A percentile compares a stretch with the other conserved stretches of the same genome.
Conservation (phyloP, 2,329 filamentous ascomycete species). For the Hymenotorrendiella dingleyae region DNA sequence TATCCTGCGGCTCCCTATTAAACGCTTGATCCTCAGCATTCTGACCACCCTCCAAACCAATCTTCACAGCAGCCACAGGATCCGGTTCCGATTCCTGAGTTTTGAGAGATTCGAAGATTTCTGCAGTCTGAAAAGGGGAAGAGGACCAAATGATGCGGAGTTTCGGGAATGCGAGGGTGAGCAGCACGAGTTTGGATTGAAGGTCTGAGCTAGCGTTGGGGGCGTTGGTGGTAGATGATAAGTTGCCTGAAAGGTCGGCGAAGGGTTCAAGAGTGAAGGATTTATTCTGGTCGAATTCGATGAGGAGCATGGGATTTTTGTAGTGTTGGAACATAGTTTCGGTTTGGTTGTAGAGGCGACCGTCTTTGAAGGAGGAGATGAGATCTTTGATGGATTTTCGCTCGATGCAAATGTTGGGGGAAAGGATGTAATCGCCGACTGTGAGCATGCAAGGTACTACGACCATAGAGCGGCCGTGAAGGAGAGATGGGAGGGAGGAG, state of each 20-base stretch:
- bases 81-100: constrained; percentile 86
- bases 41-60: constrained; percentile 65
- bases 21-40: constrained; percentile 65
- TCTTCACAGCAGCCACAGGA: constrained; percentile 75
- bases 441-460: constrained; percentile 94
- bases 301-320: constrained; percentile 81
- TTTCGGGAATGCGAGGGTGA: constrained; percentile 86
- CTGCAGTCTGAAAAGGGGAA: constrained; percentile 90
- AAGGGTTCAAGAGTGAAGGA: constrained; percentile 89
- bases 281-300: constrained; percentile 97
- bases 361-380: constrained; percentile 86
- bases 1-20: constrained; percentile 82
- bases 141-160: constrained; percentile 91
- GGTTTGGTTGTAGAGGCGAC: constrained; percentile 83
- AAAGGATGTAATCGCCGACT: constrained; percentile 92
- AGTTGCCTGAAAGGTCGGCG: constrained; percentile 57
- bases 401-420: constrained; percentile 86
- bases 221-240: constrained; percentile 56
- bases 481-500: constrained; percentile 81
- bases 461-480: constrained; percentile 83
- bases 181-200: constrained; percentile 84
- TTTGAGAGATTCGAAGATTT: constrained; percentile 94
- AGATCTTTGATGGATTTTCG: constrained; percentile 90
- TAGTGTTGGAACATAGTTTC: constrained; percentile 96
- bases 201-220: constrained; percentile 61